phyloP scores from a whole-genome alignment of 306 rosid genomes.

The Cicer judaicum region DNA sequence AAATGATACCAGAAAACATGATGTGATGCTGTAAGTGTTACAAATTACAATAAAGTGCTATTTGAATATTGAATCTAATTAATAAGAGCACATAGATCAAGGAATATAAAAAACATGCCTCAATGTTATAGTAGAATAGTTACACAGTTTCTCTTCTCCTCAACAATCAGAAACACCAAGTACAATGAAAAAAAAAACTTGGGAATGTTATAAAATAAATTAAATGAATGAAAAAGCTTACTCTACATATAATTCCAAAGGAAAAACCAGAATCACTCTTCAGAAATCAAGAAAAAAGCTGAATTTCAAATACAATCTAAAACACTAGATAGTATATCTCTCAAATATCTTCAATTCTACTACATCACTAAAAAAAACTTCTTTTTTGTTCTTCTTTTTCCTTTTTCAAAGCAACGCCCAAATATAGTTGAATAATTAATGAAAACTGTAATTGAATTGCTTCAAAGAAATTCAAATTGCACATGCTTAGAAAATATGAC shows the following conservation, averaged over 20 bases:
- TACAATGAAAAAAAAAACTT: too few species aligned
- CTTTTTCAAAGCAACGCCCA: constrained; percentile 33
- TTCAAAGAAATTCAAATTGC: constrained; percentile 47
- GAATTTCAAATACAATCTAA: constrained; percentile 23
- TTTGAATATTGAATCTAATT: background rate
- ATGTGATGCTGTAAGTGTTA: constrained; percentile 18
- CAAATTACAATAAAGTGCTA: background rate
- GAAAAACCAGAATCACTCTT: constrained; percentile 24
- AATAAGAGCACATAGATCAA: constrained; percentile 15
- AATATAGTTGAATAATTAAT: constrained; percentile 17
- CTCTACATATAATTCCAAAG: constrained; percentile 16
- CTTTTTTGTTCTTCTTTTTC: background rate
- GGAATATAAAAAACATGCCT: constrained; percentile 28
- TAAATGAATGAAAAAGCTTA: constrained; percentile 15
- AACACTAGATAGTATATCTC: constrained; percentile 14
- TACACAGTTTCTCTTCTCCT: constrained; percentile 23
- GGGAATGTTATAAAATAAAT: background rate
- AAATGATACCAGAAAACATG: constrained; percentile 17
- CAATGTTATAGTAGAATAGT: background rate
- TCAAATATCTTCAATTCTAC: constrained; percentile 35
- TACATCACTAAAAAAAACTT: constrained; percentile 37
- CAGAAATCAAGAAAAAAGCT: constrained; percentile 17
- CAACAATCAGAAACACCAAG: constrained; percentile 8
- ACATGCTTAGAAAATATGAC: background rate
- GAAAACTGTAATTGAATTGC: constrained; percentile 42